Evolutionary conservation across 805 yeast species (phyloP), one percentile per base, ranked within the genome.

Genomic region (Yamadazyma olivae): DNA sequence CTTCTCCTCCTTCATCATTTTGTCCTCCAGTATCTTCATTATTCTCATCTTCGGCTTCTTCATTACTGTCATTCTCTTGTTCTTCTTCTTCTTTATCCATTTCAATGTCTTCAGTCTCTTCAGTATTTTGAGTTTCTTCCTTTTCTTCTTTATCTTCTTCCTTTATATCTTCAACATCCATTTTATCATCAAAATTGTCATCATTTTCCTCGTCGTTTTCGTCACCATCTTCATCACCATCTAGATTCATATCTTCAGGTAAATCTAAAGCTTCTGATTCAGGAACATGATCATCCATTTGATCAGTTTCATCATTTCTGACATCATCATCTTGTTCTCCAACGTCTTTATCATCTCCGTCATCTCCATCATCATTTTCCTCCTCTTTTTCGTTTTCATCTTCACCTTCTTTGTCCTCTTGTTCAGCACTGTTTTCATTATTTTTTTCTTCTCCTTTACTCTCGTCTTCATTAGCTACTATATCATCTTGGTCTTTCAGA

Each of bases 181-280:
- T 56, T 27, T 54, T 64, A 12, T 59, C 59, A 17, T 43, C 49
- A 26, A 30, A 33, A 6, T 17, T 33, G 49, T 57, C 62, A 6
- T 64, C 71, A 5, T 66, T 74, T 2, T 64, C 71, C n/a, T 68
- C 72, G 1, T 62, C 74, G 1, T 67, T 77, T n/a, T 55, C 61
- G 8, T 49, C 58, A 2, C 46, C 57, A 8, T 80, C 90, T 4
- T 73, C 81, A 17, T 77, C 95, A n/a, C 81, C 80, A 52, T 91
- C 98, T 20, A 91, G 66, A 48, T 91, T 80, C 71, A 91, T 76
- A 50, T 90, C 96, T 12, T 93, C 98, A 0, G 98, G 97, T 19
- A 91, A 67, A 16, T 93, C 96, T 45, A 91, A 66, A 3, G 90
- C 80, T 41, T 93, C 98, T 5, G 79, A 69, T 54, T 93, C 95